A percentile compares a stretch with the other conserved stretches of the same genome.
These are phyloP conservation scores for Candida ascalaphidarum DNA, from an alignment of 805 yeast species.

Conservation along the genomic window DNA sequence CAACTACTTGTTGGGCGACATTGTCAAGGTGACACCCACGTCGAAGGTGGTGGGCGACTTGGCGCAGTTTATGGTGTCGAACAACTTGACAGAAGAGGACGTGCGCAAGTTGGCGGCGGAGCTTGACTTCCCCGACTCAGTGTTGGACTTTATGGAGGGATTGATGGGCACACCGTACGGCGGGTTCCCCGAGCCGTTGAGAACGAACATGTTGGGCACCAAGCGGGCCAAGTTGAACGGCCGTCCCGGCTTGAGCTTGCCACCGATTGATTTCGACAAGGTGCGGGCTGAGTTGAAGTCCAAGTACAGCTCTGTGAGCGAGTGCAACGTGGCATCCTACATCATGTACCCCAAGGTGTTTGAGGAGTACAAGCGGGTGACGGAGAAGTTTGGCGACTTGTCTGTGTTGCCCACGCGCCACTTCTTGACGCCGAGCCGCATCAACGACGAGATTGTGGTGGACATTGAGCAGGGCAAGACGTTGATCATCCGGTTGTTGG, in stretches of 20 bases:
- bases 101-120: constrained; percentile 80
- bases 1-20: constrained; percentile 84
- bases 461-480: constrained; percentile 94
- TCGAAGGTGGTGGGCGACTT: constrained; percentile 99
- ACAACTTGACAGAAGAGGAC: constrained; percentile 80
- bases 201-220: constrained; percentile 83
- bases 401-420: constrained; percentile 89
- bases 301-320: constrained; percentile 59
- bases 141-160: constrained; percentile 97
- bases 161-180: constrained; percentile 99
- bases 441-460: constrained; percentile 83
- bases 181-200: constrained; percentile 98
- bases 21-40: constrained; percentile 98
- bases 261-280: constrained; percentile 70
- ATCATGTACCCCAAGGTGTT: constrained; percentile 98
- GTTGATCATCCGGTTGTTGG: constrained; percentile 82
- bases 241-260: constrained; percentile 88
- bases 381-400: constrained; percentile 81
- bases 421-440: constrained; percentile 79
- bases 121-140: constrained; percentile 97
- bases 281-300: constrained; percentile 66
- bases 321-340: constrained; percentile 88
- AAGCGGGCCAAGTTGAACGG: constrained; percentile 83
- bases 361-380: constrained; percentile 71
- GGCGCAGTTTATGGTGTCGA: constrained; percentile 99